These are phyloP conservation scores for Cichorium intybus DNA, from an alignment of 140 eudicot genomes.

Conservation along the genomic window DNA sequence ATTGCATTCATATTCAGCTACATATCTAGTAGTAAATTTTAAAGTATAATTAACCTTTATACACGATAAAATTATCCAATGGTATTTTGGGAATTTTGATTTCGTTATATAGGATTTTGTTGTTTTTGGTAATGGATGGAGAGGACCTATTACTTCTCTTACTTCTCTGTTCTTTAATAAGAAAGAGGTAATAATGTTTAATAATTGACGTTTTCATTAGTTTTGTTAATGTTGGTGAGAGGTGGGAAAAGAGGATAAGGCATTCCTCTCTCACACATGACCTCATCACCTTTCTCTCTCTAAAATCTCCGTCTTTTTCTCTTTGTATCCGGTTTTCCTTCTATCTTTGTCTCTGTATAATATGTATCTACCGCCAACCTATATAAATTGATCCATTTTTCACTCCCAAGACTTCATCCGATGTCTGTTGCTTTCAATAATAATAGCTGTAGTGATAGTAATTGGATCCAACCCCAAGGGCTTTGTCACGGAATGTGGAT, in stretches of 20 bases:
- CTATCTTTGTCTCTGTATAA: neutral
- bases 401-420: neutral
- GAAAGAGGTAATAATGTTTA: slow-evolving; percentile 1
- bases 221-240: neutral
- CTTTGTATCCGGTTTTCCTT: slow-evolving; percentile 20
- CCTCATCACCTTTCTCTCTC: slow-evolving; percentile 27
- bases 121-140: too few relatives aligned
- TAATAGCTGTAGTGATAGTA: slow-evolving; percentile 15
- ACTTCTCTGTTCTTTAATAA: neutral
- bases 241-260: slow-evolving; percentile 24
- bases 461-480: slow-evolving; percentile 38
- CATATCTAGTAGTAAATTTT: too few relatives aligned
- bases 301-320: slow-evolving; percentile 4
- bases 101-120: too few relatives aligned
- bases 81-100: too few relatives aligned
- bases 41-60: too few relatives aligned
- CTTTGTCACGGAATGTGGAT: slow-evolving; percentile 31
- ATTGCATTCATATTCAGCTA: too few relatives aligned
- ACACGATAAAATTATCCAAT: too few relatives aligned
- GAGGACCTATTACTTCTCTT: too few relatives aligned
- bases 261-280: slow-evolving; percentile 24
- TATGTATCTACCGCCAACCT: slow-evolving; percentile 13
- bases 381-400: slow-evolving; percentile 19
- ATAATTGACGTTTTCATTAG: slow-evolving; percentile 6
- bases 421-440: slow-evolving; percentile 55